Conservation (phyloP, 2,329 filamentous ascomycete species). For the Cadophora gregata region DNA sequence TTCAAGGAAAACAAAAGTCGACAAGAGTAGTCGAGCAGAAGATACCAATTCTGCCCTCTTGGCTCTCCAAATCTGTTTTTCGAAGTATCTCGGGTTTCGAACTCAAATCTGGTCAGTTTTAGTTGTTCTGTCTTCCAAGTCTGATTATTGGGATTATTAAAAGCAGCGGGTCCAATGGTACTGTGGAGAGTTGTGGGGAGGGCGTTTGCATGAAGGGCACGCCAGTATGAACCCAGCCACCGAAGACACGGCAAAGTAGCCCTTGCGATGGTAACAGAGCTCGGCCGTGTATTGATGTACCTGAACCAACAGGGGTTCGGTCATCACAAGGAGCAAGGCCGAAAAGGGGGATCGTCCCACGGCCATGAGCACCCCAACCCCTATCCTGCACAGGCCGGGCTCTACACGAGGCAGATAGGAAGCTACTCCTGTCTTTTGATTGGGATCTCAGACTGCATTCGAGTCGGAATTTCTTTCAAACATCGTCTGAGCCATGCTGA, state of each 20-base stretch:
- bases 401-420: not conserved
- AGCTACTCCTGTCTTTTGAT: not conserved
- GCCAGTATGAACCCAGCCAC: not conserved
- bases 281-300: not conserved
- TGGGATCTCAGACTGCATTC: not conserved
- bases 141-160: not conserved
- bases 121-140: not conserved
- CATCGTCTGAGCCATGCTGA: not conserved
- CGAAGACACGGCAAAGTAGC: not conserved
- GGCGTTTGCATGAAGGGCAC: conserved; percentile 6
- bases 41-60: too few species aligned
- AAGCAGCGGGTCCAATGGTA: not conserved
- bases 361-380: not conserved
- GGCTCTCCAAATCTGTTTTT: too few species aligned
- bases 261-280: not conserved
- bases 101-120: not conserved
- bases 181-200: not conserved
- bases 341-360: not conserved
- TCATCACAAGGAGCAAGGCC: not conserved
- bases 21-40: too few species aligned
- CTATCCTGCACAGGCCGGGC: not conserved
- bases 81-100: too few species aligned
- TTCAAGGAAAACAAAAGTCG: not conserved
- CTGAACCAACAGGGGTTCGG: not conserved
- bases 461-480: not conserved